Percentiles rank a stretch among this genome's conserved stretches.
These are phyloP conservation scores for Fusarium armeniacum DNA, from an alignment of 2,329 filamentous ascomycete genomes.

Conservation along the genomic window DNA sequence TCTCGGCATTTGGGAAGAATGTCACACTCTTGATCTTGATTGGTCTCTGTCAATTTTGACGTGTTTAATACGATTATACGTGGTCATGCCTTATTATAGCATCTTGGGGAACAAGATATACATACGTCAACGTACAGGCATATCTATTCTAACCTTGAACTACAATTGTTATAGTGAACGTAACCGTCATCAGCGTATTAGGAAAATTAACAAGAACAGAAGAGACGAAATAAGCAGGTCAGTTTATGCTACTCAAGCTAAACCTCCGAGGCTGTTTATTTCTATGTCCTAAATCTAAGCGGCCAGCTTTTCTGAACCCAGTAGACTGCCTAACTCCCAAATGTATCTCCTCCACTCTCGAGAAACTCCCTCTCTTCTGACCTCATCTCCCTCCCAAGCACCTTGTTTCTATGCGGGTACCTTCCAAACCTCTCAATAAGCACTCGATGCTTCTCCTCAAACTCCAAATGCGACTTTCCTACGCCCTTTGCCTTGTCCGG, in stretches of 20 bases:
- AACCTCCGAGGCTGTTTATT: too few species aligned
- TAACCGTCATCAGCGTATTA: too few species aligned
- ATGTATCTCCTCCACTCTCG: constrained; percentile 59
- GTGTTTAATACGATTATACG: constrained; percentile 12
- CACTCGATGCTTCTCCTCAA: constrained; percentile 62
- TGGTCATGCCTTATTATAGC: not conserved
- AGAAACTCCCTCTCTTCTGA: constrained; percentile 66
- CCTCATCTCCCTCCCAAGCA: constrained; percentile 64
- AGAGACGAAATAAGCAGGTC: too few species aligned
- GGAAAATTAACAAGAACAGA: too few species aligned
- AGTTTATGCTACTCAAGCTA: too few species aligned
- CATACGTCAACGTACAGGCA: not conserved
- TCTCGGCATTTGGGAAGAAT: constrained; percentile 9
- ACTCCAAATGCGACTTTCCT: constrained; percentile 47
- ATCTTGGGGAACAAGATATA: not conserved
- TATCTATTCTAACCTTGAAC: too few species aligned
- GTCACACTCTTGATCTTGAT: constrained; percentile 6
- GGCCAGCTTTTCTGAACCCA: too few species aligned
- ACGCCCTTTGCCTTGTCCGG: constrained; percentile 48
- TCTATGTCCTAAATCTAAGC: too few species aligned
- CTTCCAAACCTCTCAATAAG: constrained; percentile 68
- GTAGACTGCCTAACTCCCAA: constrained; percentile 38
- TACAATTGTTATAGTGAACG: too few species aligned
- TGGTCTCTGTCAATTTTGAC: constrained; percentile 1
- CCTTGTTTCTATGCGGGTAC: constrained; percentile 70